These are phyloP conservation scores for Quercus rubra DNA, from an alignment of 306 rosid genomes.

Conservation along the genomic window DNA sequence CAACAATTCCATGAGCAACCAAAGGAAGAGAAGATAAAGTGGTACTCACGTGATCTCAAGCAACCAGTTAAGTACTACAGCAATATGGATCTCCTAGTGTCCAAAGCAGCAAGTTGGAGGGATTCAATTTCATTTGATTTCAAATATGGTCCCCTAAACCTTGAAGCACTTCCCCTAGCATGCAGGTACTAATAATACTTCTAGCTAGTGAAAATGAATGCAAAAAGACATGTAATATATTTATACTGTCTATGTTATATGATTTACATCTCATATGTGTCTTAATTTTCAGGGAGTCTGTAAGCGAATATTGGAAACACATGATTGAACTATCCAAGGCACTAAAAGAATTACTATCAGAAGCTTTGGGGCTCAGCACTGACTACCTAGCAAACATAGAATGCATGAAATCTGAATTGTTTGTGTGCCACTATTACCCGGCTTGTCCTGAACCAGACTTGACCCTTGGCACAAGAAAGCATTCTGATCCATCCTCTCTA, in stretches of 20 bases:
- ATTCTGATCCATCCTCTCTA: conserved; percentile 70
- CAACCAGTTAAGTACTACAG: conserved; percentile 50
- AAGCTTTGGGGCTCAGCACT: conserved; percentile 53
- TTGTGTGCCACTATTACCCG: conserved; percentile 80
- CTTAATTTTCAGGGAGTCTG: conserved; percentile 40
- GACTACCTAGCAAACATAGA: conserved; percentile 51
- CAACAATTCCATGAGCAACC: conserved; percentile 62
- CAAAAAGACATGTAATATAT: not conserved
- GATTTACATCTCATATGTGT: too few species aligned
- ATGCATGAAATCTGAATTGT: conserved; percentile 56
- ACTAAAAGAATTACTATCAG: conserved; percentile 56
- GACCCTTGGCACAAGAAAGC: conserved; percentile 65
- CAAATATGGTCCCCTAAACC: conserved; percentile 52
- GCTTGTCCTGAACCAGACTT: conserved; percentile 72
- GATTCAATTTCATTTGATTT: conserved; percentile 67
- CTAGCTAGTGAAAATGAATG: too few species aligned
- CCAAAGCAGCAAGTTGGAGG: conserved; percentile 77
- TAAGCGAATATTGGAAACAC: conserved; percentile 48
- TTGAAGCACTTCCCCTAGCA: conserved; percentile 39
- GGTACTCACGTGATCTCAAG: conserved; percentile 67
- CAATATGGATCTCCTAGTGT: conserved; percentile 60
- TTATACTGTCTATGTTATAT: not conserved
- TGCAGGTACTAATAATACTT: conserved; percentile 48
- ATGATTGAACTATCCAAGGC: conserved; percentile 35
- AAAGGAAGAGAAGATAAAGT: conserved; percentile 52